Evolutionary conservation across 495 filamentous ascomycete species (phyloP).

Genomic region (Sporormia fimetaria): DNA sequence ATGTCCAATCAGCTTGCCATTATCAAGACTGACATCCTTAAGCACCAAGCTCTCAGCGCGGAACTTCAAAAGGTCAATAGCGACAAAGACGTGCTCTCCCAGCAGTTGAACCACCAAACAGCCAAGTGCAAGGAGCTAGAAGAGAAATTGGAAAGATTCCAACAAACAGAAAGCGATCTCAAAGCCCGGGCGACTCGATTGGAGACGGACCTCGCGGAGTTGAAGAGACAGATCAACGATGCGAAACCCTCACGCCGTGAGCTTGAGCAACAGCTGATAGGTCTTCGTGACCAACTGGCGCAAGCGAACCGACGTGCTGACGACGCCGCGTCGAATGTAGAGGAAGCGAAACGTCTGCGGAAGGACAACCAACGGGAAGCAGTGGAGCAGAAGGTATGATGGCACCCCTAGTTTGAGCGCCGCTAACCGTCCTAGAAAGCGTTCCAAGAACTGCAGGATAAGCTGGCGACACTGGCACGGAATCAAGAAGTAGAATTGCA

Average conservation of each 20-base stretch:
- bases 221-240: conserved; percentile 2
- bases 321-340: not conserved
- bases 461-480: not conserved
- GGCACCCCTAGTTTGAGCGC: not conserved
- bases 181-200: conserved; percentile 4
- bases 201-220: conserved; percentile 4
- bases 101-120: conserved; percentile 2
- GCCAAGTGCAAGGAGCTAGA: conserved; percentile 5
- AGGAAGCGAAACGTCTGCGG: not conserved
- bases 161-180: conserved; percentile 12
- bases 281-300: conserved; percentile 2
- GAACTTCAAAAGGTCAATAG: conserved; percentile 4
- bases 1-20: conserved; percentile 4
- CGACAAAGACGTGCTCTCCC: conserved; percentile 3
- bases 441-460: conserved; percentile 7
- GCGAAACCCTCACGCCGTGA: not conserved
- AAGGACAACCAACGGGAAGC: conserved; percentile 2
- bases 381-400: conserved; percentile 1
- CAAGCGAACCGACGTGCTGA: conserved; percentile 7
- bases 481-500: too few relatives aligned
- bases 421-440: not conserved
- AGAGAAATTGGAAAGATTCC: conserved; percentile 1
- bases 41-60: conserved; percentile 7
- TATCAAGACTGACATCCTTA: conserved; percentile 8
- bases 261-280: conserved; percentile 3